Conservation (phyloP, 2,329 filamentous ascomycete species). For the Paraconiothyrium sp. region DNA sequence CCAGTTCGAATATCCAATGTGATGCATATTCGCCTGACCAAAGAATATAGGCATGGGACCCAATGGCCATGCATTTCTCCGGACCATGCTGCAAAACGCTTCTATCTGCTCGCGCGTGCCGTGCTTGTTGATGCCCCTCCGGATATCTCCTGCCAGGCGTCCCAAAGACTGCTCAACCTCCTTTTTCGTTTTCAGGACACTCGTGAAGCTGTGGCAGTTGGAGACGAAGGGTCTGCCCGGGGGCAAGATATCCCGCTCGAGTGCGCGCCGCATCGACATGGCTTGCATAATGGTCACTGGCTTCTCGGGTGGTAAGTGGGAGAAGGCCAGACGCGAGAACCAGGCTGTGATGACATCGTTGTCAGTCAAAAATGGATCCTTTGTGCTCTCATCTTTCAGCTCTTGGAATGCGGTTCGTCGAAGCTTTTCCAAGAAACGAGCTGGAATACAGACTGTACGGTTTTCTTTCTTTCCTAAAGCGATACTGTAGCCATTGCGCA, state of each 20-base stretch:
- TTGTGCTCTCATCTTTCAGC: neutral
- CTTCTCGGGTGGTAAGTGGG: conserved; percentile 8
- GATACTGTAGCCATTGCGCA: conserved; percentile 14
- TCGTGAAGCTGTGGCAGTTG: conserved; percentile 6
- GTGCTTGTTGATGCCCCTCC: conserved; percentile 7
- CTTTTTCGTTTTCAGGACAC: conserved; percentile 1
- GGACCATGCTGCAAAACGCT: conserved; percentile 1
- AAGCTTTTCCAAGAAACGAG: conserved; percentile 5
- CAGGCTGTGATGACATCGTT: conserved; percentile 12
- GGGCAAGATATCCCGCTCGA: neutral
- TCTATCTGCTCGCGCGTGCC: conserved; percentile 7
- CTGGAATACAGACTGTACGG: conserved; percentile 7
- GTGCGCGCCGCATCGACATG: conserved; percentile 11
- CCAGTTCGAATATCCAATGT: conserved; percentile 12
- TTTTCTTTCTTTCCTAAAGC: conserved; percentile 7
- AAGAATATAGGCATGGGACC: conserved; percentile 9
- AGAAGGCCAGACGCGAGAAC: conserved; percentile 11
- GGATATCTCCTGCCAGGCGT: neutral
- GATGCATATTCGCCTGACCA: conserved; percentile 3
- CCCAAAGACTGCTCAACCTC: neutral
- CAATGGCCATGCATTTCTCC: conserved; percentile 3
- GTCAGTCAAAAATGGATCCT: conserved; percentile 6
- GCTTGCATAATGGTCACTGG: conserved; percentile 14
- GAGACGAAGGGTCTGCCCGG: conserved; percentile 3
- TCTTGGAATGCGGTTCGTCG: conserved; percentile 9